A percentile compares a stretch with the other conserved stretches of the same genome.
Evolutionary conservation across 2,329 filamentous ascomycete species (phyloP).

Genomic region (Pleomassaria siparia): DNA sequence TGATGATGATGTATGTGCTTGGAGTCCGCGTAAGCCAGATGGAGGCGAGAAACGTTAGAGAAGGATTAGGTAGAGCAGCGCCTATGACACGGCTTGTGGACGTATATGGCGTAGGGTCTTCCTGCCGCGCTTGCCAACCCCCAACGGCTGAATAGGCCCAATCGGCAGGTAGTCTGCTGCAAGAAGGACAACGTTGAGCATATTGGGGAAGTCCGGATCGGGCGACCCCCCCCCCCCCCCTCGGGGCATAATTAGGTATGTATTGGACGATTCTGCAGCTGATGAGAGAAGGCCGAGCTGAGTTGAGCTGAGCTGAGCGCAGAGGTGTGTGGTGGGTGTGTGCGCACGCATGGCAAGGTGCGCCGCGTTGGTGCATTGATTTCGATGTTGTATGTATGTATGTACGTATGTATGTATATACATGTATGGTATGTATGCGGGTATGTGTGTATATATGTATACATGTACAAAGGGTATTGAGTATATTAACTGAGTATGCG

Average conservation of each 20-base stretch:
- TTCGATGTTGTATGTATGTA: background rate
- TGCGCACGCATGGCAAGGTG: conserved; percentile 1
- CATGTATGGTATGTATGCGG: no score
- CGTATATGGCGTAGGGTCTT: background rate
- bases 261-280: conserved; percentile 9
- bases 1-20: background rate
- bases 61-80: background rate
- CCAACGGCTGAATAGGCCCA: conserved; percentile 5
- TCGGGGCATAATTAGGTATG: no score
- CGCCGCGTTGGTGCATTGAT: background rate
- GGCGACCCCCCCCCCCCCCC: conserved; percentile 8
- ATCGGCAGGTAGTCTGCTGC: conserved; percentile 4
- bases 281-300: no score
- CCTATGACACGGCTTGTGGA: background rate
- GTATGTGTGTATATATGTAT: no score
- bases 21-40: background rate
- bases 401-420: background rate
- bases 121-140: conserved; percentile 7
- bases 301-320: no score
- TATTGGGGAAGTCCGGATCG: conserved; percentile 12
- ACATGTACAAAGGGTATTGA: no score
- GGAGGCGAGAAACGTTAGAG: background rate
- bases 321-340: conserved; percentile 5
- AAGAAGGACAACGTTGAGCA: conserved; percentile 6
- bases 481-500: no score